Base-by-base conservation (phyloP, 2,329 filamentous ascomycete genomes). In the Ustulina deusta region DNA sequence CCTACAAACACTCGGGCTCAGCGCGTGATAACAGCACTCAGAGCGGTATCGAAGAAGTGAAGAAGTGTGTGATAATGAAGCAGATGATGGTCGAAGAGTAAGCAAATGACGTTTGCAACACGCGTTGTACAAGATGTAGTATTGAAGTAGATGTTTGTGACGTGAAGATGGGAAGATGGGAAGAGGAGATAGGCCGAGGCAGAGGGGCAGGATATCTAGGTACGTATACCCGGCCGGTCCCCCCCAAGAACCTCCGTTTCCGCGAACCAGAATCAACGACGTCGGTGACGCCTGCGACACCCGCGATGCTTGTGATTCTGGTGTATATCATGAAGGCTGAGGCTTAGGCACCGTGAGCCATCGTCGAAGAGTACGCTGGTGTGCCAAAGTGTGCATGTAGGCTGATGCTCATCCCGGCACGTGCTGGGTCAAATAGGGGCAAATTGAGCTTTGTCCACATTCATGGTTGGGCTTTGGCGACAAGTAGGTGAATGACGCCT, bases 111-210 rank as follows among this genome's bases (percentile, higher is more conserved):
- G 40, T 44, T 44, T 44, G 40, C 17, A 13, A 17, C 17, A 20
- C 15, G 29, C 61, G 17, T 40, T 52, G 58, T 49, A 34, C 44
- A 51, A 55, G 7, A 44, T 22, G 27, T 22, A 51, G 20, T 29
- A 55, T 36, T 36, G 34, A 42, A 61, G 44, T 46, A 66, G 58
- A 58, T 15, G 27, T 6, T 7, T 44, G n/a, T 52, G n/a, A n/a
- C 32, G 34, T 11, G 38, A 38, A 32, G 9, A 15, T 13, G 42
- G 6, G 36, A 32, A 42, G n/a, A 17, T 17, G 46, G 15, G 25
- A 34, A 55, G 29, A 22, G 32, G 29, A 25, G 36, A 40, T 15
- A 32, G 54, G 22, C 36, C n/a, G 36, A 29, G 25, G 15, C 36
- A 29, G 54, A 7, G 36, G 32, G 36, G 22, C 6, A 29, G n/a